Evolutionary conservation across 75 land plant genomes (phyloP), one percentile per base, ranked within the genome.

Genomic region (Cupressus sempervirens): DNA sequence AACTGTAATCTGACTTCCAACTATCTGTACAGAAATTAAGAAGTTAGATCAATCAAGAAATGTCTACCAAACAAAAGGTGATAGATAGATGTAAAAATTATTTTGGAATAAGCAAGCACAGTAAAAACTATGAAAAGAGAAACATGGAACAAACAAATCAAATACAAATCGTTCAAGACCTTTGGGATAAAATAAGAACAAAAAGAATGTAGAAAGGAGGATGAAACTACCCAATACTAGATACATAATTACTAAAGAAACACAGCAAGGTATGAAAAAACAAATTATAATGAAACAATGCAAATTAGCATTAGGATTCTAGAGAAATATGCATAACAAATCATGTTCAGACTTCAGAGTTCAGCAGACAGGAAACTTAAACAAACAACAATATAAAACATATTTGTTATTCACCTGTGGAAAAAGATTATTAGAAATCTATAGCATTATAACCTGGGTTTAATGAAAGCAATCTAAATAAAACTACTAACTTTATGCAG

Each of bases 1-100:
- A 70, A 96, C 98, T 36, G 58, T 50, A 45, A 93, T 92, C 85
- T 90, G 88, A 85, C 93, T 94, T 58, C 96, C 96, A 30, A 90
- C 18, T 46, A 87, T 88, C 96, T 94, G 87, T 67, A 90, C 62
- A 79, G 43, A 43, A 81, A 40, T 29, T 13, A n/a, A 36, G 65
- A 45, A 74, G 35, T 53, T 32, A 82, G 48, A 4, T 79, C 29
- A 45, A 45, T 45, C 30, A 79, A 40, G 13, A 12, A 79, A 43
- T 79, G 9, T 43, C 18, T 8, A 3, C 29, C 16, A 79, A 45
- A 43, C 67, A 23, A 20, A 45, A 79, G 7, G 3, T n/a, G n/a
- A n/a, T n/a, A n/a, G 40, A 36, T 45, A 26, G 4, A 79, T 10
- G 30, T 0, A 45, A 79, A 45, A 4, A 7, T 26, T 12, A 77